Evolutionary conservation across 2,329 filamentous ascomycete species (phyloP).

Genomic region (Setomelanomma holmii): DNA sequence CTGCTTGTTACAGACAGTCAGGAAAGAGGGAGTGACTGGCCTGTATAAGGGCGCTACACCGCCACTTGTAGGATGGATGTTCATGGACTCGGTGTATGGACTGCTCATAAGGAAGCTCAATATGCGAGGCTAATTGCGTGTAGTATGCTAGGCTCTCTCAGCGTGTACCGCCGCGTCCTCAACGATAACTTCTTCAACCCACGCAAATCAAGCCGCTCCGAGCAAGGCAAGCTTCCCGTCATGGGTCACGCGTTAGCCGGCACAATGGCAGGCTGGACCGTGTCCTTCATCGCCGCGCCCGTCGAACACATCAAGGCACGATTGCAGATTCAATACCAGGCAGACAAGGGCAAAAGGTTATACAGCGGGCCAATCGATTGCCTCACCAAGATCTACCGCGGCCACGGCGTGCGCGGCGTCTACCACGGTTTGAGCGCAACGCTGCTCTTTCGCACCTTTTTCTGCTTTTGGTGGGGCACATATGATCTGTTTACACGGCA

Average conservation of each 20-base stretch:
- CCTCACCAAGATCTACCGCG: conserved; percentile 62
- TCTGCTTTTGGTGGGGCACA: conserved; percentile 98
- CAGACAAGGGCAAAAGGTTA: conserved; percentile 75
- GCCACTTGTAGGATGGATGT: conserved; percentile 96
- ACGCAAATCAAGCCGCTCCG: conserved; percentile 53
- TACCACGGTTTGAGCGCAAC: conserved; percentile 89
- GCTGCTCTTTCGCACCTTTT: conserved; percentile 86
- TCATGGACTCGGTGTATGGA: conserved; percentile 81
- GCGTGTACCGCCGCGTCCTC: conserved; percentile 84
- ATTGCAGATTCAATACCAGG: conserved; percentile 91
- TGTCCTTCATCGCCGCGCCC: conserved; percentile 90
- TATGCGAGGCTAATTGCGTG: conserved; percentile 27
- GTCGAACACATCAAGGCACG: conserved; percentile 96
- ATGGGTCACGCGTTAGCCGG: conserved; percentile 89
- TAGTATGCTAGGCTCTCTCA: conserved; percentile 87
- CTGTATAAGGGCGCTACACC: conserved; percentile 95
- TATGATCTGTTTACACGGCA: conserved; percentile 83
- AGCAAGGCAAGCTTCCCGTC: conserved; percentile 67
- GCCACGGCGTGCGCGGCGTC: conserved; percentile 78
- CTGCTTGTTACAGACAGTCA: conserved; percentile 82
- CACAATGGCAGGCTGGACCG: conserved; percentile 84
- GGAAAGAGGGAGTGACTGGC: conserved; percentile 82
- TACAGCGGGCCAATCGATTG: conserved; percentile 92
- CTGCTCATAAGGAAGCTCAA: too few relatives aligned
- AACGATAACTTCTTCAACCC: conserved; percentile 79